Evolutionary conservation across 2,329 filamentous ascomycete genomes (phyloP), one percentile per base, ranked within the genome.

Genomic region (Pseudogymnoascus sp.): DNA sequence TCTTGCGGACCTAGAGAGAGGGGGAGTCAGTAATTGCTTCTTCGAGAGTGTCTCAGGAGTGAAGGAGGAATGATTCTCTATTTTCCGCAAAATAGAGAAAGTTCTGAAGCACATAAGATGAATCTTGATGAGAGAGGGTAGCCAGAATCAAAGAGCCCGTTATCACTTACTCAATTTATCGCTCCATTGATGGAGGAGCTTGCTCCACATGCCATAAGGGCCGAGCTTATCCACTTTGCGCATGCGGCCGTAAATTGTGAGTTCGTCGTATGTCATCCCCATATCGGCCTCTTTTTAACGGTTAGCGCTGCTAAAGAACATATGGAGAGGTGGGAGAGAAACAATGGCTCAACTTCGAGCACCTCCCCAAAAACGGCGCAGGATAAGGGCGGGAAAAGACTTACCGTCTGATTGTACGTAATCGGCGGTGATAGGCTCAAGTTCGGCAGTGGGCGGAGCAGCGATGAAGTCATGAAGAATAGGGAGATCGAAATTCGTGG

Each of bases 381-480:
- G 33, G 33, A 34, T 34, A n/a, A 34, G 33, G 13, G 33, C 33
- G 33, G 33, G 33, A 34, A 34, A n/a, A 13, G 33, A n/a, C 33
- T 34, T 34, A 34, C 33, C 33, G 23, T 79, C 76, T 21, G 68
- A 71, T 63, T 79, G 77, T 2, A 77, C 73, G 66, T 88, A 86
- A 13, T 75, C 76, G 1, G 79, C 76, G 0, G 84, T 86, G 56
- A 88, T 82, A 5, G 87, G 87, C 65, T 87, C 81, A 5, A 82
- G 74, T 67, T 86, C 84, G 3, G 83, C 83, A 0, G 82, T 85
- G 3, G 83, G 83, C 0, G 76, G 74, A 0, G 84, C 86, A 10
- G 77, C 75, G 38, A 91, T 71, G 73, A 92, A 92, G 8, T 82
- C 78, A 6, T 81, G 71, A 1, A 90, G 78, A 59, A 87, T 82